These are phyloP conservation scores for Nicotiana tabacum DNA, from an alignment of 257 asterid species.

Conservation along the genomic window DNA sequence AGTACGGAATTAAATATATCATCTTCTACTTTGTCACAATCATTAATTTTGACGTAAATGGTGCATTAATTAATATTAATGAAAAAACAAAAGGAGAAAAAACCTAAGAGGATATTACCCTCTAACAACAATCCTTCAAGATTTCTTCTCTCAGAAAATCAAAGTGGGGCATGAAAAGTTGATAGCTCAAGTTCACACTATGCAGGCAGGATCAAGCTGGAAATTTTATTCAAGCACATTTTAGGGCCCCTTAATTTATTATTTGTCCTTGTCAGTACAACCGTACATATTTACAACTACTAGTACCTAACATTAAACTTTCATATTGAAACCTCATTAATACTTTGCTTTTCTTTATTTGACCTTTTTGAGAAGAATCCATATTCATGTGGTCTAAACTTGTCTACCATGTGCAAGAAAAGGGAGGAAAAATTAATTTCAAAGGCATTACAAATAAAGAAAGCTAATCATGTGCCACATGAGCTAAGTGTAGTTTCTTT, in stretches of 20 bases:
- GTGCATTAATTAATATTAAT: no score
- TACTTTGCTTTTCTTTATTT: neutral
- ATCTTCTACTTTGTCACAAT: neutral
- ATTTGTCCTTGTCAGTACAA: neutral
- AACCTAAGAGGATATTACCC: neutral
- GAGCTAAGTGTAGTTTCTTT: neutral
- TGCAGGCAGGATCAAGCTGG: neutral
- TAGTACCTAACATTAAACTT: neutral
- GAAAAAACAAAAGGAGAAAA: no score
- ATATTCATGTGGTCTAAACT: neutral
- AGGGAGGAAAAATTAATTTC: neutral
- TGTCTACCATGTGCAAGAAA: neutral
- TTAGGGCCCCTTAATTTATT: neutral
- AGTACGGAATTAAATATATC: neutral
- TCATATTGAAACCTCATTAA: neutral
- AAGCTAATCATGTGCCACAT: neutral
- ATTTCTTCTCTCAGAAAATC: neutral
- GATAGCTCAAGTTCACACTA: neutral
- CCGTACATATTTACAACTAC: neutral
- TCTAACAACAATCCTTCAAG: neutral
- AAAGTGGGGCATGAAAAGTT: neutral
- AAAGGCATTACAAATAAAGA: neutral
- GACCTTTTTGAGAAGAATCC: neutral
- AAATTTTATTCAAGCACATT: neutral
- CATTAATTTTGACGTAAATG: neutral